phyloP scores from a whole-genome alignment of 306 rosid genomes.

The Begonia masoniana region DNA sequence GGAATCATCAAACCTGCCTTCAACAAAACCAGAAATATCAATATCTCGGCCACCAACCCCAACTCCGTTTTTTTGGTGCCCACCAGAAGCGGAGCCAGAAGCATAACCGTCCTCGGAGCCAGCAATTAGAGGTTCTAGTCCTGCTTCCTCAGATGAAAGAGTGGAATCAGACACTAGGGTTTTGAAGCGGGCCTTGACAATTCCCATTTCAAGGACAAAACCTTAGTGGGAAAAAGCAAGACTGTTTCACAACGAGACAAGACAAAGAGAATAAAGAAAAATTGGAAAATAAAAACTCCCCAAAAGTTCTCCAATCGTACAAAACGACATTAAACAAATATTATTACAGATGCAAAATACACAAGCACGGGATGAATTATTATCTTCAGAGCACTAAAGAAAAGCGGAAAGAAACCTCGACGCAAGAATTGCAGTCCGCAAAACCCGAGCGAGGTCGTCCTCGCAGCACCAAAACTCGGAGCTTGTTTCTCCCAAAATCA shows the following conservation, averaged over 20 bases:
- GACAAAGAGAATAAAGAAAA: not conserved
- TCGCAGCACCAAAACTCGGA: too few species aligned
- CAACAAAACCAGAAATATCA: conserved; percentile 8
- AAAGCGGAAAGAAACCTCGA: too few species aligned
- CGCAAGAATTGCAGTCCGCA: too few species aligned
- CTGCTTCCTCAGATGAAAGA: not conserved
- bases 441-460: too few species aligned
- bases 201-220: conserved; percentile 34
- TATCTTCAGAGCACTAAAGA: too few species aligned
- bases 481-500: too few species aligned
- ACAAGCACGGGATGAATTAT: too few species aligned
- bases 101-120: conserved; percentile 8
- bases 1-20: conserved; percentile 23
- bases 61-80: conserved; percentile 16
- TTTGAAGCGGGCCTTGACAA: conserved; percentile 26
- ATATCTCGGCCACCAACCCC: conserved; percentile 7
- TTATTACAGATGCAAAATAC: too few species aligned
- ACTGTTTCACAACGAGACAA: not conserved
- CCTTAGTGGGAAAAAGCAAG: conserved; percentile 19
- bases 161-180: conserved; percentile 8
- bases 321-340: too few species aligned
- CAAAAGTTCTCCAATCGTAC: not conserved
- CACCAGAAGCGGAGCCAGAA: too few species aligned
- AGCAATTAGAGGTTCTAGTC: not conserved
- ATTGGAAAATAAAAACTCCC: too few species aligned